phyloP scores from a whole-genome alignment of 2,329 filamentous ascomycete genomes.

The Aspergillus puulaauensis region DNA sequence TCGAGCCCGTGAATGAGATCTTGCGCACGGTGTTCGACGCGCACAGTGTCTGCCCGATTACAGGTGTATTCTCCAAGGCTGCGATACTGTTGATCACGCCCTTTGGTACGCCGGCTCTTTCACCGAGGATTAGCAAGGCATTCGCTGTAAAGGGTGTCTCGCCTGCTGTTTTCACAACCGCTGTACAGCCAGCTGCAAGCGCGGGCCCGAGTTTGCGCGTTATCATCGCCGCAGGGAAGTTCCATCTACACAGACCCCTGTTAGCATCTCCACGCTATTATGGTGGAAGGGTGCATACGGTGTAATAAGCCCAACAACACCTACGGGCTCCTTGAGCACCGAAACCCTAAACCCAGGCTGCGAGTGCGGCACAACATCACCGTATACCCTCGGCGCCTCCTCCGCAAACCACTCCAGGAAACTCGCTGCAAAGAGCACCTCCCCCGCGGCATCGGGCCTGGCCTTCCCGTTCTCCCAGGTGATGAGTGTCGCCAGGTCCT shows the following conservation, averaged over 20 bases:
- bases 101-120: constrained; percentile 79
- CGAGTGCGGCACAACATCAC: constrained; percentile 57
- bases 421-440: constrained; percentile 48
- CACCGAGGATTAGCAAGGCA: constrained; percentile 76
- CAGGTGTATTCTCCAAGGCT: constrained; percentile 70
- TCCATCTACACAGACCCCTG: constrained; percentile 43
- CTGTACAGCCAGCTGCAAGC: constrained; percentile 84
- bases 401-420: constrained; percentile 61
- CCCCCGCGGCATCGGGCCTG: constrained; percentile 49
- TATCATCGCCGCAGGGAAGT: constrained; percentile 55
- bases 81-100: constrained; percentile 84
- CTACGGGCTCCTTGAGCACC: constrained; percentile 53
- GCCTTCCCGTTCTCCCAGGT: constrained; percentile 63
- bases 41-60: constrained; percentile 57
- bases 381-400: constrained; percentile 55
- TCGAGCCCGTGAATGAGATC: constrained; percentile 82
- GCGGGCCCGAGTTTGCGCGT: constrained; percentile 51
- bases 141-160: constrained; percentile 88
- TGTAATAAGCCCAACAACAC: constrained; percentile 63
- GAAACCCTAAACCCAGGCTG: constrained; percentile 48
- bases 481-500: constrained; percentile 57
- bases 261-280: not conserved
- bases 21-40: constrained; percentile 67
- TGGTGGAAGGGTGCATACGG: constrained; percentile 32
- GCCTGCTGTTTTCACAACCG: constrained; percentile 82